Conservation (phyloP, 257 asterid species). For the Leonotis leonurus region DNA sequence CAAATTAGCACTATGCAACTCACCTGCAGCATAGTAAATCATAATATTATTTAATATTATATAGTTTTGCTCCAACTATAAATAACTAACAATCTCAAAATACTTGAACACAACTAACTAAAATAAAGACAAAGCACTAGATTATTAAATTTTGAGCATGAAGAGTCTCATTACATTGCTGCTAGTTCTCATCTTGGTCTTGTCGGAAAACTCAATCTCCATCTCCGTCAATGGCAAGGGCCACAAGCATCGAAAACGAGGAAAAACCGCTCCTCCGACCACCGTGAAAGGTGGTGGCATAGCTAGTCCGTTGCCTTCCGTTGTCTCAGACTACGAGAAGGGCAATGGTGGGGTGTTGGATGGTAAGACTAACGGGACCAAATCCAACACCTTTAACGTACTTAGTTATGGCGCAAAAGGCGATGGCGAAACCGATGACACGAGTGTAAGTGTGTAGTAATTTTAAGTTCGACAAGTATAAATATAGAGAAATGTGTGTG, state of each 20-base stretch:
- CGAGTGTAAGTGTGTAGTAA: constrained; percentile 38
- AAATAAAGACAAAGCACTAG: background rate
- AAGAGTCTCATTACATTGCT: constrained; percentile 6
- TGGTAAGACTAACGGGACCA: background rate
- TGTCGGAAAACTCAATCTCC: background rate
- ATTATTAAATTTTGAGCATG: constrained; percentile 1
- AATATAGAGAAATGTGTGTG: background rate
- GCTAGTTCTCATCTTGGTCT: background rate
- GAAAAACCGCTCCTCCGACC: background rate
- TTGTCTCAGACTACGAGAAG: too few species aligned
- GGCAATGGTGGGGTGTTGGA: too few species aligned
- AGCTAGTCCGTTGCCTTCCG: too few species aligned
- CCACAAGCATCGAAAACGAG: constrained; percentile 19
- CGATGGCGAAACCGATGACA: constrained; percentile 34
- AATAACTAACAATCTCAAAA: background rate
- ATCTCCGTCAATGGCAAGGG: constrained; percentile 10
- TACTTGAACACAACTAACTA: background rate
- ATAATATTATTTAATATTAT: too few species aligned
- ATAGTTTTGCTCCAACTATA: background rate
- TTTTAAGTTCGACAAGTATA: too few species aligned
- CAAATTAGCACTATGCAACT: constrained; percentile 1
- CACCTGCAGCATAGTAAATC: background rate
- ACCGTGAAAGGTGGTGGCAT: too few species aligned
- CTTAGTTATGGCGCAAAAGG: constrained; percentile 42
- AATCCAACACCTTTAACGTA: constrained; percentile 27